Conservation (phyloP, 1,284 basidiomycete genomes). For the Ceratobasidium sp. region DNA sequence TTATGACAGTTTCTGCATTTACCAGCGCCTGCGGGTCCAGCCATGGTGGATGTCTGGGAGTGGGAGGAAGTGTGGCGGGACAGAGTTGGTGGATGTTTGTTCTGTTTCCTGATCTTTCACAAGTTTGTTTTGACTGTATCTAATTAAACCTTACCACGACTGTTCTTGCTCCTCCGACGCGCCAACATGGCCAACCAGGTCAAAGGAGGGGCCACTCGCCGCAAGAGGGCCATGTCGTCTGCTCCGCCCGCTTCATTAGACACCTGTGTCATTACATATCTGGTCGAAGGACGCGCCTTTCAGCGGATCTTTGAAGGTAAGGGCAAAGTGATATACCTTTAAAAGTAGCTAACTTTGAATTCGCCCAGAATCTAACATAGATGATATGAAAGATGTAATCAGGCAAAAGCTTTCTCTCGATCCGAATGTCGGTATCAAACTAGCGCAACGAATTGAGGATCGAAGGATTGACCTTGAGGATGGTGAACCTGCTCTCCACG, state of each 20-base stretch:
- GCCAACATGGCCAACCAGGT: conserved; percentile 24
- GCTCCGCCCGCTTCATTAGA: conserved; percentile 17
- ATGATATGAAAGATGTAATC: conserved; percentile 65
- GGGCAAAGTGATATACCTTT: conserved; percentile 30
- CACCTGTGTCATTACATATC: conserved; percentile 38
- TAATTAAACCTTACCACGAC: conserved; percentile 25
- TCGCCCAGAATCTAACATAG: conserved; percentile 56
- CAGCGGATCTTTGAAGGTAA: conserved; percentile 74
- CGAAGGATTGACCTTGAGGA: conserved; percentile 73
- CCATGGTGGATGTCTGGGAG: conserved; percentile 26
- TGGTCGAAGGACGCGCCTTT: conserved; percentile 59
- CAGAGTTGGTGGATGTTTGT: conserved; percentile 15
- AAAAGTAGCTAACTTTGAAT: conserved; percentile 59
- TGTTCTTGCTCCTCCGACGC: conserved; percentile 1
- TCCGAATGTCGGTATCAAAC: conserved; percentile 56
- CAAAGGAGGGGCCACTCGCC: conserved; percentile 11
- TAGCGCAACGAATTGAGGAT: conserved; percentile 68
- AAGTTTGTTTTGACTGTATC: conserved; percentile 33
- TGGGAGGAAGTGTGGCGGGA: conserved; percentile 10
- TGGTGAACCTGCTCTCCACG: conserved; percentile 58
- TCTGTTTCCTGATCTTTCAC: conserved; percentile 19
- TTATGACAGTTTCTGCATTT: background rate
- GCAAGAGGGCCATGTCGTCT: conserved; percentile 20
- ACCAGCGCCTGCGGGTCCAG: conserved; percentile 34
- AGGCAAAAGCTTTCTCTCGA: conserved; percentile 68